These are phyloP conservation scores for Mediolabrus comicus DNA, from an alignment of 108 stramenopile genomes.

Conservation along the genomic window DNA sequence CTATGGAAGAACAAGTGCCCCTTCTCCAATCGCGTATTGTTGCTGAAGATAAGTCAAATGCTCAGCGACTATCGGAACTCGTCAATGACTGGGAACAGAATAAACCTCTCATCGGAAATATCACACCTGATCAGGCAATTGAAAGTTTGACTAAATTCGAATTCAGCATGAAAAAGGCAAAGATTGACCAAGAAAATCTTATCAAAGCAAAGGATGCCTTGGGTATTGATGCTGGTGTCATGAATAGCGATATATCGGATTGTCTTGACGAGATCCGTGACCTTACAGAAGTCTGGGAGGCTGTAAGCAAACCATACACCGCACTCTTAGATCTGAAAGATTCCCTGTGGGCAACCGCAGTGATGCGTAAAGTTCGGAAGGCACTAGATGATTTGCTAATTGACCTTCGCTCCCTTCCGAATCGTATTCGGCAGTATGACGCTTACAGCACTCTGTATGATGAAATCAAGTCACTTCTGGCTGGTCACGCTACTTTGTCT, in stretches of 20 bases:
- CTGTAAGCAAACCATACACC: slow-evolving; percentile 66
- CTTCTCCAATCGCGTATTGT: slow-evolving; percentile 89
- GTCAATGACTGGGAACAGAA: slow-evolving; percentile 78
- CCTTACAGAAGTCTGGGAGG: slow-evolving; percentile 92
- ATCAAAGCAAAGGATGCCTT: slow-evolving; percentile 87
- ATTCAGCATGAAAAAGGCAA: slow-evolving; percentile 72
- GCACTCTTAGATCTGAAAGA: slow-evolving; percentile 81
- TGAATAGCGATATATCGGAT: slow-evolving; percentile 53
- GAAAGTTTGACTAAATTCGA: slow-evolving; percentile 84
- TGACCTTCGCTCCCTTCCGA: slow-evolving; percentile 89
- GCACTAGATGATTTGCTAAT: slow-evolving; percentile 85
- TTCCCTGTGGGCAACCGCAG: slow-evolving; percentile 80
- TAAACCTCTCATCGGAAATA: slow-evolving; percentile 87
- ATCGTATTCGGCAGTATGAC: slow-evolving; percentile 95
- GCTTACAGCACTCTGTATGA: slow-evolving; percentile 86
- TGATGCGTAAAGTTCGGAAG: slow-evolving; percentile 85
- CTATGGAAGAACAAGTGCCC: slow-evolving; percentile 93
- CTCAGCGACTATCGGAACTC: slow-evolving; percentile 73
- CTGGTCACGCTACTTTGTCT: slow-evolving; percentile 69
- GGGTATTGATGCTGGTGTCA: slow-evolving; percentile 67
- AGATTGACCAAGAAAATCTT: slow-evolving; percentile 78
- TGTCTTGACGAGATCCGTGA: slow-evolving; percentile 78
- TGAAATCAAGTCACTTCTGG: slow-evolving; percentile 66
- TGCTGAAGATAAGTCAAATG: slow-evolving; percentile 86
- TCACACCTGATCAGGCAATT: slow-evolving; percentile 77